Evolutionary conservation across 2,329 filamentous ascomycete genomes (phyloP), one percentile per base, ranked within the genome.

Genomic region (Aspergillus alliaceus): DNA sequence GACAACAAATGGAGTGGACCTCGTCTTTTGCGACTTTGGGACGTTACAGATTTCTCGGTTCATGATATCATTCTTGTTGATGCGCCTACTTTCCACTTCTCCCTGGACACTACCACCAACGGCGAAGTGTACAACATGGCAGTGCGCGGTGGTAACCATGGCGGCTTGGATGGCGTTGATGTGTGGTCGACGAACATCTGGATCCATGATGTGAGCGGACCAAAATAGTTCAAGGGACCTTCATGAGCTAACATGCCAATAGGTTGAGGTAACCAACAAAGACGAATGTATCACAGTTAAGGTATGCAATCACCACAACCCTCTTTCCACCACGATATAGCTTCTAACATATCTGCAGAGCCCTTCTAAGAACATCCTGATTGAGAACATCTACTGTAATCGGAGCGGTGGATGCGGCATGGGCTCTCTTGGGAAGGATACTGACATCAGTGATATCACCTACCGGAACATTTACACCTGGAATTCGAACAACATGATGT

Each of bases 351-450:
- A 48, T 29, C 22, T 34, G 14, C 49, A 80, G 77, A 78, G 73
- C 46, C 79, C 80, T 1, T 73, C 82, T 3, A 73, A 78, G 52
- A 79, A 85, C 66, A 79, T 86, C 35, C 74, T 85, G n/a, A 70
- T 86, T 35, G 84, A 87, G 64, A 82, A 80, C 60, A 77, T 86
- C 58, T 84, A 84, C 72, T 86, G 84, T 73, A 86, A 86, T 74
- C 83, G 79, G 79, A 82, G 77, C n/a, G 84, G 83, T 15, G 83
- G 82, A 47, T 84, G 82, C 60, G 83, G 80, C 11, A 82, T 87
- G 63, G 84, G 84, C 34, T 84, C 81, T 3, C 75, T 87, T 2
- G 79, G 76, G 6, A 69, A 72, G 12, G 76, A 78, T 56, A 81
- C 73, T 25, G 74, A 79, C 58, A 80, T 85, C 65, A 79, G 78